These are phyloP conservation scores for Sugiyamaella japonica DNA, from an alignment of 1,139 yeast genomes.

Conservation along the genomic window DNA sequence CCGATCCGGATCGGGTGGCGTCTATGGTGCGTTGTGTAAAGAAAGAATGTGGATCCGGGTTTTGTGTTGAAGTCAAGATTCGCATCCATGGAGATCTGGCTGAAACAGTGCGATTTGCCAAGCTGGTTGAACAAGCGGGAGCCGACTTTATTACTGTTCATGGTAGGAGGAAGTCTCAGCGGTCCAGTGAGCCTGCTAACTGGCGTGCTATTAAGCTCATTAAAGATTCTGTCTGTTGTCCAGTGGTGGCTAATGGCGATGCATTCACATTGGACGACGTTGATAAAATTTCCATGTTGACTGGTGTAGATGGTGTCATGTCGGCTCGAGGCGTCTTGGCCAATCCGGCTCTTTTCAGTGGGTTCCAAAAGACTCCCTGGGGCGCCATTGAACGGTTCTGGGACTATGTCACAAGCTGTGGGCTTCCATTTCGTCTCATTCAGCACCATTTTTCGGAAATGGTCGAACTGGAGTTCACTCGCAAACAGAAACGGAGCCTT, in stretches of 20 bases:
- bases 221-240: constrained; percentile 56
- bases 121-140: constrained; percentile 76
- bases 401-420: constrained; percentile 75
- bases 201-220: constrained; percentile 75
- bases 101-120: constrained; percentile 73
- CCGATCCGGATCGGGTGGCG: constrained; percentile 76
- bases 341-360: constrained; percentile 87
- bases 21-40: constrained; percentile 85
- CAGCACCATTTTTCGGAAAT: constrained; percentile 90
- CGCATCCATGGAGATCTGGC: constrained; percentile 75
- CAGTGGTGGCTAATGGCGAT: constrained; percentile 96
- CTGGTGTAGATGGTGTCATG: constrained; percentile 93
- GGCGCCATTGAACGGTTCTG: constrained; percentile 79
- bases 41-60: constrained; percentile 60
- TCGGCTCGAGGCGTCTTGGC: constrained; percentile 84
- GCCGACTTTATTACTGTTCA: constrained; percentile 94
- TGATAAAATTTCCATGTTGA: constrained; percentile 54
- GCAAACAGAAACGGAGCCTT: constrained; percentile 58
- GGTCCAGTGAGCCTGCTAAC: constrained; percentile 82
- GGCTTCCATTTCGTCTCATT: constrained; percentile 75
- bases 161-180: constrained; percentile 82
- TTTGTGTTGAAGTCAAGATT: constrained; percentile 87
- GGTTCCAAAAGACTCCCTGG: constrained; percentile 79
- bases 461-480: constrained; percentile 62
- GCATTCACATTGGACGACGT: constrained; percentile 72